These are phyloP conservation scores for Penicillium bialowiezense DNA, from an alignment of 495 filamentous ascomycete genomes.

Conservation along the genomic window DNA sequence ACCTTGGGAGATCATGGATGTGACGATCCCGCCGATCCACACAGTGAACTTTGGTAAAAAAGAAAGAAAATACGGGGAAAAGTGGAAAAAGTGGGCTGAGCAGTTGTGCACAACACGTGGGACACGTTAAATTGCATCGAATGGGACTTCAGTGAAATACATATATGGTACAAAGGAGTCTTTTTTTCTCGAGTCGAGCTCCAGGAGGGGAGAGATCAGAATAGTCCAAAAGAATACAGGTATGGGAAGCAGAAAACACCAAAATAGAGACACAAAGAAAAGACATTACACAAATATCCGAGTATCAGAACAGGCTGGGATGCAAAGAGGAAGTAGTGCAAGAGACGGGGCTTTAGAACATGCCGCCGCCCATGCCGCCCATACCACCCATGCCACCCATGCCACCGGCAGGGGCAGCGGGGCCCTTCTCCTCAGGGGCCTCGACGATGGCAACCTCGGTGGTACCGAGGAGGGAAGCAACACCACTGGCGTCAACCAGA, in stretches of 20 bases:
- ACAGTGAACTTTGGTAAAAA: too few relatives aligned
- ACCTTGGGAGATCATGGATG: neutral
- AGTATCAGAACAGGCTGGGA: constrained; percentile 35
- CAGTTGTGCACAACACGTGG: too few relatives aligned
- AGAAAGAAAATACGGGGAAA: neutral
- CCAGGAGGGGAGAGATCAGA: constrained; percentile 21
- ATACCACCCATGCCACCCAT: constrained; percentile 70
- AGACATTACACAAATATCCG: constrained; percentile 30
- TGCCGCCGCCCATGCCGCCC: constrained; percentile 58
- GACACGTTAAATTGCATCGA: constrained; percentile 4
- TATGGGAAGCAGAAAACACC: constrained; percentile 24
- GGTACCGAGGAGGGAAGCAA: constrained; percentile 94
- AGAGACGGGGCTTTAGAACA: constrained; percentile 43
- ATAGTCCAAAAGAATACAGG: constrained; percentile 28
- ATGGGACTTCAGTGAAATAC: constrained; percentile 20
- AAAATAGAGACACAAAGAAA: constrained; percentile 22
- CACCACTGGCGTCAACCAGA: constrained; percentile 90
- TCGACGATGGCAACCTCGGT: constrained; percentile 98
- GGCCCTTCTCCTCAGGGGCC: constrained; percentile 87
- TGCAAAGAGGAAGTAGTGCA: constrained; percentile 41
- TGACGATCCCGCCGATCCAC: constrained; percentile 4
- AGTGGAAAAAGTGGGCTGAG: too few relatives aligned
- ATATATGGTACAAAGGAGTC: constrained; percentile 32
- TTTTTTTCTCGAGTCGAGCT: constrained; percentile 14
- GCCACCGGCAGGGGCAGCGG: constrained; percentile 58